These are phyloP conservation scores for Letharia lupina DNA, from an alignment of 495 filamentous ascomycete species.

Conservation along the genomic window DNA sequence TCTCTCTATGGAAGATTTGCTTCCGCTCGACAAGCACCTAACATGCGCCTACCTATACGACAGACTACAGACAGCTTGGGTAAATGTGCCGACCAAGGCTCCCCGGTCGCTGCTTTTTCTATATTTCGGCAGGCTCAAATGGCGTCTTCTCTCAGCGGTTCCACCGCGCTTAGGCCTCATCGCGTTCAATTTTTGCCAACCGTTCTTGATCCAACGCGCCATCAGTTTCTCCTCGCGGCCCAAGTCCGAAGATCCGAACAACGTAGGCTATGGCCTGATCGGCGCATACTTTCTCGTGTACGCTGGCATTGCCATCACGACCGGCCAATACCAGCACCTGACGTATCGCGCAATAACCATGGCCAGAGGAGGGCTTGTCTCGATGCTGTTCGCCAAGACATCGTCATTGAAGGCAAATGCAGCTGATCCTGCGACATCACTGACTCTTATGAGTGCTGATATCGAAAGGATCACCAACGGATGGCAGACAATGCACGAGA, in stretches of 20 bases:
- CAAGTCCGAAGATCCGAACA: constrained; percentile 32
- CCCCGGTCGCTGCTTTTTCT: constrained; percentile 40
- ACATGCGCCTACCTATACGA: constrained; percentile 34
- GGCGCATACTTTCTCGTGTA: constrained; percentile 58
- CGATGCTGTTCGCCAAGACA: constrained; percentile 49
- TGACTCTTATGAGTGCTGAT: constrained; percentile 61
- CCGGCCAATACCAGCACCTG: constrained; percentile 47
- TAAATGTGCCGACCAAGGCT: constrained; percentile 26
- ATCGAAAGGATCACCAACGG: constrained; percentile 46
- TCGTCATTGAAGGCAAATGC: constrained; percentile 36
- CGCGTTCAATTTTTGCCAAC: constrained; percentile 55
- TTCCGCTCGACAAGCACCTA: constrained; percentile 38
- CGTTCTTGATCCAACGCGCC: constrained; percentile 51
- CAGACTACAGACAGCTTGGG: constrained; percentile 34
- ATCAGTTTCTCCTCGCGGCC: constrained; percentile 41
- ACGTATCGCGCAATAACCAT: constrained; percentile 51
- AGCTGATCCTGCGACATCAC: constrained; percentile 42
- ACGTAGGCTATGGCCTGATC: constrained; percentile 53
- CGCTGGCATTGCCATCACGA: constrained; percentile 50
- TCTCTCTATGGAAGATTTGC: constrained; percentile 41
- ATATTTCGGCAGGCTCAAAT: constrained; percentile 40
- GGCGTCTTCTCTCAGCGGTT: constrained; percentile 40
- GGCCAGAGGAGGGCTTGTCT: constrained; percentile 49
- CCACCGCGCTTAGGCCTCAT: constrained; percentile 47
- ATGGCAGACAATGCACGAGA: constrained; percentile 44